Percentiles rank a stretch among this genome's conserved stretches.
These are phyloP conservation scores for Triticum dicoccoides DNA, from an alignment of 176 grass and related monocot species.

Conservation along the genomic window DNA sequence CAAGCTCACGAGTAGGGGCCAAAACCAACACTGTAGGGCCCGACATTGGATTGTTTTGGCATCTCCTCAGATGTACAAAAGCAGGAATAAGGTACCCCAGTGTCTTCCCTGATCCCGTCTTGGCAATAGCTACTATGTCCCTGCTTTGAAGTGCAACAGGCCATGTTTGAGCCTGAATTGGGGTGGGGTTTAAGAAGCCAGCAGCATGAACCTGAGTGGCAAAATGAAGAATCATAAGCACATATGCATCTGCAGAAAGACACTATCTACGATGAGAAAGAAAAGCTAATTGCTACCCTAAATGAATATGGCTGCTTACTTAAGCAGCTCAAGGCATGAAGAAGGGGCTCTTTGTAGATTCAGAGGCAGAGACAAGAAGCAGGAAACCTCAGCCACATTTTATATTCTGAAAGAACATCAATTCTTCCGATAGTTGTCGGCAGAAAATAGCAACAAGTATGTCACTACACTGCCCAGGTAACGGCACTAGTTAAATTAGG, in stretches of 20 bases:
- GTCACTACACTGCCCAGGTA: conserved; percentile 49
- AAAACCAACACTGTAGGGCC: conserved; percentile 92
- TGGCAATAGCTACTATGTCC: conserved; percentile 96
- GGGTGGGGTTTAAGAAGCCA: conserved; percentile 83
- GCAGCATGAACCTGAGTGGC: conserved; percentile 67
- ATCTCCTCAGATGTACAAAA: conserved; percentile 90
- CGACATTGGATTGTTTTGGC: conserved; percentile 67
- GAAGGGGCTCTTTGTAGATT: conserved; percentile 60
- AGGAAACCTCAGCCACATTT: conserved; percentile 75
- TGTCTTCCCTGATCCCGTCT: conserved; percentile 98
- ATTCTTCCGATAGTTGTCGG: conserved; percentile 72
- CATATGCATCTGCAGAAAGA: not conserved
- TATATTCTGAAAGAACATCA: conserved; percentile 69
- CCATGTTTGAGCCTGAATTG: conserved; percentile 98
- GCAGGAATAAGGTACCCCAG: conserved; percentile 96
- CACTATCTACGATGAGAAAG: not conserved
- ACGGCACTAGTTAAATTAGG: conserved; percentile 47
- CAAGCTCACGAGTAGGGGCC: conserved; percentile 87
- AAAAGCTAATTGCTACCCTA: conserved; percentile 63
- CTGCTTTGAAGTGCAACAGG: conserved; percentile 83
- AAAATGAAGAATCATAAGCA: conserved; percentile 29
- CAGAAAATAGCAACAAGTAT: conserved; percentile 67
- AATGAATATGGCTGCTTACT: conserved; percentile 85
- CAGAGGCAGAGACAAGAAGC: conserved; percentile 87
- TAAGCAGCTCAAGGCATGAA: conserved; percentile 75